Conservation (phyloP, 805 yeast genomes). For the Suhomyces kilbournensis region DNA sequence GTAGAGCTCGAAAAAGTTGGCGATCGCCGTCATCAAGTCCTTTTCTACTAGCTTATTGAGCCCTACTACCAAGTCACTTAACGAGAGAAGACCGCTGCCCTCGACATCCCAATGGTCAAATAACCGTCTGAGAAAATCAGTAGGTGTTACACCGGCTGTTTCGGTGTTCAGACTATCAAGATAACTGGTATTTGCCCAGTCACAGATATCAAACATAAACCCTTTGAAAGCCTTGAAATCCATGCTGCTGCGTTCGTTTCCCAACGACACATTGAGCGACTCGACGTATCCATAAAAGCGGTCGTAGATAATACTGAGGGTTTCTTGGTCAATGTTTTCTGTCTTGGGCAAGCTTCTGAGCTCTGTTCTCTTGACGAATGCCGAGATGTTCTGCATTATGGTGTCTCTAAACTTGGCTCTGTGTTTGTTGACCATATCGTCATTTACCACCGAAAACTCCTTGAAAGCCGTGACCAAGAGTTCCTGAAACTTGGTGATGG, state of each 20-base stretch:
- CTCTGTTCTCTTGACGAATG: constrained; percentile 89
- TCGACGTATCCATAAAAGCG: constrained; percentile 75
- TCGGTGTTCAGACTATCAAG: constrained; percentile 13
- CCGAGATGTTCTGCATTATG: constrained; percentile 81
- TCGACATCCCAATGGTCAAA: constrained; percentile 72
- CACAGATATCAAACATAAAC: constrained; percentile 77
- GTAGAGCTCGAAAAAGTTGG: constrained; percentile 76
- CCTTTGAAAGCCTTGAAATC: constrained; percentile 64
- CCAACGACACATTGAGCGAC: constrained; percentile 52
- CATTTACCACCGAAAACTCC: constrained; percentile 80
- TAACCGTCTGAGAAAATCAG: constrained; percentile 54
- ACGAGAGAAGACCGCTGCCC: constrained; percentile 51
- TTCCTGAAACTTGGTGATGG: constrained; percentile 83
- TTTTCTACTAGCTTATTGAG: constrained; percentile 63
- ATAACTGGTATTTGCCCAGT: constrained; percentile 50
- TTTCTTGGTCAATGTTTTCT: constrained; percentile 52
- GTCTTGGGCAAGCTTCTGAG: constrained; percentile 80
- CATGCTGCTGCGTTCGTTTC: constrained; percentile 62
- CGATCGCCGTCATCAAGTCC: constrained; percentile 75
- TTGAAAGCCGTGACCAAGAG: constrained; percentile 87
- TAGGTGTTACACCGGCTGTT: constrained; percentile 12
- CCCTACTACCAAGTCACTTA: constrained; percentile 72
- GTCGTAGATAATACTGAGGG: constrained; percentile 76
- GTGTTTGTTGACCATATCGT: constrained; percentile 64
- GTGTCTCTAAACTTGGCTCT: constrained; percentile 70